Evolutionary conservation across 495 filamentous ascomycete species (phyloP), one percentile per base, ranked within the genome.

Genomic region (Diplogelasinospora grovesii): DNA sequence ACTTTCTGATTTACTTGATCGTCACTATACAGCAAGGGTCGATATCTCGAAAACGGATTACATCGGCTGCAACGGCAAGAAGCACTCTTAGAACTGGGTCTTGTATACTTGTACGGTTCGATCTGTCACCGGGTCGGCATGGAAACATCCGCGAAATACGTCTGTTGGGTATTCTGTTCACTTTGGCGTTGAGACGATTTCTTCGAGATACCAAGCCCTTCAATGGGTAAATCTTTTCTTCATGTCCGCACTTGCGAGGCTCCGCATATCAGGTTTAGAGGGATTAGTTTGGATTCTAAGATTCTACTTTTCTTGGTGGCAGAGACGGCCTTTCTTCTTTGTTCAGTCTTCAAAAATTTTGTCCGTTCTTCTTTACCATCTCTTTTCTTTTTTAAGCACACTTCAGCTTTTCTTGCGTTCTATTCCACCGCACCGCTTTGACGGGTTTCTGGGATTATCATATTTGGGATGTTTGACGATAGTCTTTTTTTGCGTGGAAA

Each of bases 1-100:
- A 57, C 56, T 24, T 75, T 68, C 50, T 76, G 61, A 64, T 23
- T 30, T n/a, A n/a, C n/a, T 36, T 25, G 29, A 25, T 19, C 15
- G 20, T 31, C 8, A 33, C 15, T 22, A 36, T n/a, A n/a, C n/a
- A n/a, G n/a, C n/a, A n/a, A n/a, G n/a, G n/a, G n/a, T n/a, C n/a
- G n/a, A 21, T 14, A 35, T 20, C 13, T 15, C 3, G 14, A 14
- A 20, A 18, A 18, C 8, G 10, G 14, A 8, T 6, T 9, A 28
- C 14, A 37, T 13, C 27, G 13, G 18, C 27, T 10, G 16, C 10
- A 22, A 21, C 19, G 9, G 19, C 29, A 28, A 18, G 41, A 28
- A 18, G 41, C 8, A 26, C 25, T 36, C 24, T n/a, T 36, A 27
- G 31, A n/a, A 43, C 32, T 14, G 35, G 35, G 5, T 11, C n/a